Conservation (phyloP, 495 filamentous ascomycete species). For the Podospora fimiseda region DNA sequence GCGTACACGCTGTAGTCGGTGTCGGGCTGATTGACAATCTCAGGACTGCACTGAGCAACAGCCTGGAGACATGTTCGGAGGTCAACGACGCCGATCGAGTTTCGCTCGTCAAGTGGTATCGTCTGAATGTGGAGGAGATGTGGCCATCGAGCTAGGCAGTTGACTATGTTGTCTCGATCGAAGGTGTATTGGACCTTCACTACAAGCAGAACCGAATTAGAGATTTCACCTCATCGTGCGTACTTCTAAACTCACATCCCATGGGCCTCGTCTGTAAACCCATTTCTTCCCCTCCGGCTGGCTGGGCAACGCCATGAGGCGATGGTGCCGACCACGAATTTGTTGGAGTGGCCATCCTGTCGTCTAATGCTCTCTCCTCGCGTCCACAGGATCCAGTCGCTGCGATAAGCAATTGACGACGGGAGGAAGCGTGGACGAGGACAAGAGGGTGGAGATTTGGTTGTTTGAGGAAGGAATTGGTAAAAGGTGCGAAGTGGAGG, state of each 20-base stretch:
- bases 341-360: slow-evolving; percentile 21
- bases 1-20: slow-evolving; percentile 96
- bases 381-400: slow-evolving; percentile 12
- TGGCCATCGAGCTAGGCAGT: slow-evolving; percentile 87
- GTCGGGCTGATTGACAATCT: slow-evolving; percentile 74
- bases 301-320: slow-evolving; percentile 22
- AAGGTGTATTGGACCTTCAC: slow-evolving; percentile 98
- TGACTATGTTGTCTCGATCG: slow-evolving; percentile 79
- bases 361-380: background rate
- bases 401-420: slow-evolving; percentile 13
- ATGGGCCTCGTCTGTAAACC: slow-evolving; percentile 44
- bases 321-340: slow-evolving; percentile 23
- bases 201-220: slow-evolving; percentile 32
- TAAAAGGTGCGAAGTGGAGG: slow-evolving; percentile 1
- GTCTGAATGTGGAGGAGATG: slow-evolving; percentile 74
- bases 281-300: slow-evolving; percentile 45
- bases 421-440: background rate
- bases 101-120: slow-evolving; percentile 65
- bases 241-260: slow-evolving; percentile 43
- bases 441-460: background rate
- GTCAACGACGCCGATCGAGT: slow-evolving; percentile 78
- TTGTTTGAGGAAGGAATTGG: slow-evolving; percentile 3
- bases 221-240: background rate
- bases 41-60: slow-evolving; percentile 70
- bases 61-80: slow-evolving; percentile 86